phyloP scores from a whole-genome alignment of 257 asterid genomes.

The Knoxia roxburghii region DNA sequence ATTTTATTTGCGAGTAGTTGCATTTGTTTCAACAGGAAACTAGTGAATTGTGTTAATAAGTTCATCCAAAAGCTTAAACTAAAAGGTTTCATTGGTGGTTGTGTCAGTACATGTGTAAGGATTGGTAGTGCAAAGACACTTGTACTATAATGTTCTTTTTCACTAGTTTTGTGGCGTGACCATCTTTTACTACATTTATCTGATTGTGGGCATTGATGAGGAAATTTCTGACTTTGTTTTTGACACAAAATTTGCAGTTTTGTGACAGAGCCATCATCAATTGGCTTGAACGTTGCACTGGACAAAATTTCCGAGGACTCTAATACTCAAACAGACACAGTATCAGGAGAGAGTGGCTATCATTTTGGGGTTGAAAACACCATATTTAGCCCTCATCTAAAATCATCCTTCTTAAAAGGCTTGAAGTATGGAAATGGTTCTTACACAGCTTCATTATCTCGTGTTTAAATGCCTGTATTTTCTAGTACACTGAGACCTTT shows the following conservation, averaged over 20 bases:
- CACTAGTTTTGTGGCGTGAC: too few relatives aligned
- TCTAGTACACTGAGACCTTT: not conserved
- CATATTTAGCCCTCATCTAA: constrained; percentile 39
- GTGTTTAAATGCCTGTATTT: constrained; percentile 29
- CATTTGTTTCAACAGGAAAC: not conserved
- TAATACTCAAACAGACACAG: constrained; percentile 23
- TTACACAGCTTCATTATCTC: constrained; percentile 55
- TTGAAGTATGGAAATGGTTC: constrained; percentile 52
- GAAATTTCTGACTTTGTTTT: constrained; percentile 8
- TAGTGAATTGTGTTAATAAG: not conserved
- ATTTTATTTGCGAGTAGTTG: not conserved
- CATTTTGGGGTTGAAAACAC: constrained; percentile 51
- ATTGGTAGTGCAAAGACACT: not conserved
- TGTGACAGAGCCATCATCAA: constrained; percentile 48
- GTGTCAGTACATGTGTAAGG: not conserved
- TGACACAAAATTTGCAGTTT: constrained; percentile 48
- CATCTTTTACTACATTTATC: not conserved
- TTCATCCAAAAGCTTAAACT: not conserved
- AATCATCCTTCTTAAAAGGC: constrained; percentile 52
- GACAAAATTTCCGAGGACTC: constrained; percentile 25
- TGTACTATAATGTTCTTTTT: too few relatives aligned
- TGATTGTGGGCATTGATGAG: not conserved
- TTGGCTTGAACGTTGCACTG: constrained; percentile 71
- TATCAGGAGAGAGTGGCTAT: constrained; percentile 22
- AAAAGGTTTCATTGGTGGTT: not conserved